Evolutionary conservation across 2,329 filamentous ascomycete species (phyloP).

Genomic region (Calonectria crousiana): DNA sequence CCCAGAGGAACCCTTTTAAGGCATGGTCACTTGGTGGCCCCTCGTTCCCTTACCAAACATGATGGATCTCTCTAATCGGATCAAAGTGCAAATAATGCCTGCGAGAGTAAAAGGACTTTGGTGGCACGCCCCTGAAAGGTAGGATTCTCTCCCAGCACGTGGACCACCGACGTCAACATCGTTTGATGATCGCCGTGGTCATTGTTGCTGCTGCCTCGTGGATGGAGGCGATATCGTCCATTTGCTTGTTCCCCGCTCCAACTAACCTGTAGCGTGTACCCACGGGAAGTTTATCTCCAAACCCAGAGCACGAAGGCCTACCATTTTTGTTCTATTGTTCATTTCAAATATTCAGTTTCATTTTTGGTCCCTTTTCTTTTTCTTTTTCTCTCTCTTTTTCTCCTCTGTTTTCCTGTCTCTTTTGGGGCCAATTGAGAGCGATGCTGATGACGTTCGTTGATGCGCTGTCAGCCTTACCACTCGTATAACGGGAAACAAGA

Average conservation of each 20-base stretch:
- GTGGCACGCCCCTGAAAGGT: not conserved
- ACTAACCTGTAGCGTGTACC: not conserved
- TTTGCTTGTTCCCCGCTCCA: not conserved
- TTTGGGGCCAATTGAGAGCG: not conserved
- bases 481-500: not conserved
- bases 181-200: conserved; percentile 21
- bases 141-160: conserved; percentile 17
- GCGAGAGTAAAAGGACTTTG: not conserved
- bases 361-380: not conserved
- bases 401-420: not conserved
- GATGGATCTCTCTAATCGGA: not conserved
- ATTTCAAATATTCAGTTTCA: not conserved
- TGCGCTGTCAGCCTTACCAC: not conserved
- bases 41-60: not conserved
- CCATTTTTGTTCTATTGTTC: not conserved
- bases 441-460: not conserved
- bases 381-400: not conserved
- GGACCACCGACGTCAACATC: conserved; percentile 21
- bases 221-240: not conserved
- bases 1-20: too few relatives aligned
- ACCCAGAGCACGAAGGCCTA: not conserved
- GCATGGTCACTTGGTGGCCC: not conserved
- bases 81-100: not conserved
- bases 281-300: not conserved
- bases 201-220: not conserved